Conservation (phyloP, 2,329 filamentous ascomycete species). For the Fusarium sp. region DNA sequence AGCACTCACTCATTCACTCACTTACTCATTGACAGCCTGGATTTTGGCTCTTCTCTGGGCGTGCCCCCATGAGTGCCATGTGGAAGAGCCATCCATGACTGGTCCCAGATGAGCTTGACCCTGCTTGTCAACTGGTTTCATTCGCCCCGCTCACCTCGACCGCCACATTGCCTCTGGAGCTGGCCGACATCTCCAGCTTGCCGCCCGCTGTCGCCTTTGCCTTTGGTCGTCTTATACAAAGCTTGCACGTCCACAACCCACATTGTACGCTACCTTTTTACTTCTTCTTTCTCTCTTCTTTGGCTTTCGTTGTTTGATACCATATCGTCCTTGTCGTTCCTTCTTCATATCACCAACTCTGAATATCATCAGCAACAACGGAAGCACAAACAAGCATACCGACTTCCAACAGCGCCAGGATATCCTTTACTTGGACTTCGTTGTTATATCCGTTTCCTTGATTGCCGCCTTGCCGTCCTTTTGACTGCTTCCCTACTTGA, state of each 20-base stretch:
- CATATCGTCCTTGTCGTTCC: neutral
- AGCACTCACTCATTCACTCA: constrained; percentile 22
- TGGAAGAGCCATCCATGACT: constrained; percentile 50
- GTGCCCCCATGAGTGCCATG: constrained; percentile 46
- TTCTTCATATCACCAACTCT: neutral
- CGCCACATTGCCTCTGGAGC: constrained; percentile 53
- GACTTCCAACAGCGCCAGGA: constrained; percentile 2
- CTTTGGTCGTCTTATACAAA: constrained; percentile 41
- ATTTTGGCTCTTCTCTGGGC: constrained; percentile 51
- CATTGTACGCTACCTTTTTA: constrained; percentile 38
- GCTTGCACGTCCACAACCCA: constrained; percentile 39
- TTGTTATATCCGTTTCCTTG: neutral
- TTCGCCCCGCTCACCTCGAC: constrained; percentile 55
- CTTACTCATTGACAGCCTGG: constrained; percentile 47
- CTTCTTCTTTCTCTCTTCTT: constrained; percentile 26
- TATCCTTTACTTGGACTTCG: neutral
- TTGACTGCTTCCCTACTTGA: neutral
- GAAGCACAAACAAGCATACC: neutral
- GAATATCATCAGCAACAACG: constrained; percentile 1
- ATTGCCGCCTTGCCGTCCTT: neutral
- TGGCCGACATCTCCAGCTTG: constrained; percentile 61
- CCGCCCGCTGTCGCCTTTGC: constrained; percentile 29
- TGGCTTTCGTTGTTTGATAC: neutral
- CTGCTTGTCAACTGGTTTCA: constrained; percentile 55
- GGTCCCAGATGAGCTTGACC: constrained; percentile 60